Evolutionary conservation across 2,329 filamentous ascomycete genomes (phyloP).

Genomic region (Chrysoporthe austroafricana): DNA sequence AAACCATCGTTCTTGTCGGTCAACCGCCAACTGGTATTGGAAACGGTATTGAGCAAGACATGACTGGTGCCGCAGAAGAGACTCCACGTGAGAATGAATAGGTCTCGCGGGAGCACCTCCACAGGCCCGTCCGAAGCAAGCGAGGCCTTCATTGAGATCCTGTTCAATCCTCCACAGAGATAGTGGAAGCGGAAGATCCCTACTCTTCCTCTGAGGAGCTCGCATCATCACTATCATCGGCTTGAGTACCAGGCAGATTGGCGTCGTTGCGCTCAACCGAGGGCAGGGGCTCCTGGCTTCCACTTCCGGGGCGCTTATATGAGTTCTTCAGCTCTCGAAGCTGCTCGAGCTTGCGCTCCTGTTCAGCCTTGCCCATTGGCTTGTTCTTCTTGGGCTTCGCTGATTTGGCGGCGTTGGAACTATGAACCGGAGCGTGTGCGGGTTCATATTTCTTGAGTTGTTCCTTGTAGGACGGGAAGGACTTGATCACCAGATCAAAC

Average conservation of each 20-base stretch:
- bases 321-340: constrained; percentile 63
- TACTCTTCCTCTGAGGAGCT: constrained; percentile 54
- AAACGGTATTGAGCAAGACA: background rate
- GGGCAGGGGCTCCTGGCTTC: constrained; percentile 50
- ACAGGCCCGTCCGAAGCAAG: background rate
- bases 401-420: constrained; percentile 32
- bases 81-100: background rate
- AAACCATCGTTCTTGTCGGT: background rate
- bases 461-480: constrained; percentile 42
- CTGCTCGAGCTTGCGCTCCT: constrained; percentile 68
- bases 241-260: constrained; percentile 14
- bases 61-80: background rate
- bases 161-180: background rate
- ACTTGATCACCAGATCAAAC: constrained; percentile 48
- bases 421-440: constrained; percentile 30
- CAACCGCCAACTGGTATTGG: background rate
- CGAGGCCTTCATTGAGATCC: background rate
- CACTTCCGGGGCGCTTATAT: constrained; percentile 49
- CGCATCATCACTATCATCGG: constrained; percentile 54
- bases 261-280: constrained; percentile 42
- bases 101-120: background rate
- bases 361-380: constrained; percentile 74
- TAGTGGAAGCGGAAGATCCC: constrained; percentile 26
- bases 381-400: constrained; percentile 73
- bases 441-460: constrained; percentile 39